Base-by-base conservation (phyloP, 441 rosid genomes). In the Manihot esculenta region DNA sequence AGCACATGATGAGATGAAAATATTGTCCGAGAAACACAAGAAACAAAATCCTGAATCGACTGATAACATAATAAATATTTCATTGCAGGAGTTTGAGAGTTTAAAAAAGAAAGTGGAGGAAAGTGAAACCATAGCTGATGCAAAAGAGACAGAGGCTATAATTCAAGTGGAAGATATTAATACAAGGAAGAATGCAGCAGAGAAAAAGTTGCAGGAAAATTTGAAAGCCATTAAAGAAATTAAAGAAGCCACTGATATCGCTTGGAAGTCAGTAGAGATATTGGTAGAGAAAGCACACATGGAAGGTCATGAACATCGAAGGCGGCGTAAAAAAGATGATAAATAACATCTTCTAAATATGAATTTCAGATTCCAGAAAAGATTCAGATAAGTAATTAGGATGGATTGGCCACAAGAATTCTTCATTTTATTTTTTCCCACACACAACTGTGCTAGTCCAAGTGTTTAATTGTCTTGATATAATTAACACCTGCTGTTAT, bases 261-360 rank as follows among this genome's bases (percentile, higher is more conserved):
- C 97, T 49, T 71, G 87, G 78, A 89, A 78, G 79, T 84, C 94
- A 27, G 88, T 89, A 24, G 86, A 88, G 62, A 75, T n/a, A n/a
- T n/a, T 75, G 68, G 91, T 97, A 14, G 90, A 86, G 70, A 84
- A 92, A 0, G 95, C 95, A 8, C 83, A 86, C 74, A 81, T 26
- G 18, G 81, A 75, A 27, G 87, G 88, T 51, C 82, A 72, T 21
- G 96, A 94, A 69, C 91, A 91, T 67, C 68, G 5, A 26, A 89
- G 72, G 76, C 78, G 90, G 86, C 91, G 87, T 47, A 74, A 85
- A 62, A 73, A 84, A 70, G 87, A 83, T 55, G 17, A 55, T 44
- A 44, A 44, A 44, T 42, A 42, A 42, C 12, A 42, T 7, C 45
- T 42, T 30, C 2, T 30, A 1, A 30, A 30, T 30, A 30, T 30